phyloP scores from a whole-genome alignment of 2,329 filamentous ascomycete species.

The Magnaporthiopsis poae region DNA sequence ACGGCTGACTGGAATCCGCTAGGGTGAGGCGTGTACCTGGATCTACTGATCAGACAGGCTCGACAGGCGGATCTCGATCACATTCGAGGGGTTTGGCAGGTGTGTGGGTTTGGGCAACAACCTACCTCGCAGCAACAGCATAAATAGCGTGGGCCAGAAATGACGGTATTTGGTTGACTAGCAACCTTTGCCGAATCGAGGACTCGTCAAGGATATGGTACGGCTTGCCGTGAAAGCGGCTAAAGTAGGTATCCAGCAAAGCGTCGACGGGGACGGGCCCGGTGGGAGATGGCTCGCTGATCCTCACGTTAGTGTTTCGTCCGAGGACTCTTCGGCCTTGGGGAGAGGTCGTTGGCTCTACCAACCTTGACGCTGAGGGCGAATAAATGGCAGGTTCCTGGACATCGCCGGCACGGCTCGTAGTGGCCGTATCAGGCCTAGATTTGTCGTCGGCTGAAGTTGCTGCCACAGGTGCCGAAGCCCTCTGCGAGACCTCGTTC shows the following conservation, averaged over 20 bases:
- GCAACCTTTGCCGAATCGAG: conserved; percentile 60
- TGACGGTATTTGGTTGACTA: conserved; percentile 53
- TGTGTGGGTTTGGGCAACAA: neutral
- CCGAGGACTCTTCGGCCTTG: no score
- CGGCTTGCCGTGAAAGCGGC: conserved; percentile 69
- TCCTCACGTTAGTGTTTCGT: neutral
- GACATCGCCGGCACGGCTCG: conserved; percentile 23
- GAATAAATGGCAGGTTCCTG: conserved; percentile 34
- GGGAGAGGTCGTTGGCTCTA: neutral
- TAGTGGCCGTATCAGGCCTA: conserved; percentile 18
- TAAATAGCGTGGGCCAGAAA: conserved; percentile 49
- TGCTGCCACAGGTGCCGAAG: conserved; percentile 13
- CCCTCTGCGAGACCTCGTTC: conserved; percentile 17
- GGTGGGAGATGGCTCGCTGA: conserved; percentile 35
- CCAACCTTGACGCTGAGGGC: conserved; percentile 29
- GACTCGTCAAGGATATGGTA: conserved; percentile 74
- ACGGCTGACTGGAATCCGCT: conserved; percentile 59
- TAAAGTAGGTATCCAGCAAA: conserved; percentile 70
- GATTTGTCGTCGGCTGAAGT: conserved; percentile 26
- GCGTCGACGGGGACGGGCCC: conserved; percentile 45
- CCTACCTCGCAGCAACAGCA: conserved; percentile 53
- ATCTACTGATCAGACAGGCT: conserved; percentile 14
- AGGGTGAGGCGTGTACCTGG: conserved; percentile 59
- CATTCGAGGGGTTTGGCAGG: no score
- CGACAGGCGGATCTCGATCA: conserved; percentile 1